These are phyloP conservation scores for Fusarium sp. DNA, from an alignment of 2,329 filamentous ascomycete species.

Conservation along the genomic window DNA sequence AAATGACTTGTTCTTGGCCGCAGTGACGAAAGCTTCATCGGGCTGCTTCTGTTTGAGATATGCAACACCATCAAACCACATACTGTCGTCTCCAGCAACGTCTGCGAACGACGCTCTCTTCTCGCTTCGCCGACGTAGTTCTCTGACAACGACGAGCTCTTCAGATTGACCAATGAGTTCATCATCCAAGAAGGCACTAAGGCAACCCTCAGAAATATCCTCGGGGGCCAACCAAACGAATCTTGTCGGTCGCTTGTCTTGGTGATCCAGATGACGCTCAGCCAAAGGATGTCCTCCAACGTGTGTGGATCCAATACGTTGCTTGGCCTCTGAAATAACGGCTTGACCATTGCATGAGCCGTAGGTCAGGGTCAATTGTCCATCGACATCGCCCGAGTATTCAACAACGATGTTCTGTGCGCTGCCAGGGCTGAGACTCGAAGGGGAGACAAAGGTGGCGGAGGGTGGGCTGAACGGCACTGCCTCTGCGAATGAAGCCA, in stretches of 20 bases:
- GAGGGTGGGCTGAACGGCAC: neutral
- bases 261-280: constrained; percentile 37
- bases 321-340: constrained; percentile 12
- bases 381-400: constrained; percentile 39
- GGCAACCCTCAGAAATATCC: constrained; percentile 27
- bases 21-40: constrained; percentile 40
- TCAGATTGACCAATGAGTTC: constrained; percentile 40
- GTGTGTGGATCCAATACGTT: constrained; percentile 42
- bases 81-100: neutral
- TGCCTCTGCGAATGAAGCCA: neutral
- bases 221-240: constrained; percentile 44
- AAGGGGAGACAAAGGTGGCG: neutral
- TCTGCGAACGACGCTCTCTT: constrained; percentile 23
- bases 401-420: constrained; percentile 44
- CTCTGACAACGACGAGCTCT: constrained; percentile 1
- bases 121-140: neutral
- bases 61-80: constrained; percentile 48
- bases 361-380: constrained; percentile 36
- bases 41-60: constrained; percentile 49
- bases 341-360: constrained; percentile 30
- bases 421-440: neutral
- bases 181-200: constrained; percentile 42
- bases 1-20: constrained; percentile 44
- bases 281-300: constrained; percentile 43
- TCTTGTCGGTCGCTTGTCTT: constrained; percentile 31